Evolutionary conservation across 1,139 yeast genomes (phyloP), one percentile per base, ranked within the genome.

Genomic region (Sugiyamaella japonica): DNA sequence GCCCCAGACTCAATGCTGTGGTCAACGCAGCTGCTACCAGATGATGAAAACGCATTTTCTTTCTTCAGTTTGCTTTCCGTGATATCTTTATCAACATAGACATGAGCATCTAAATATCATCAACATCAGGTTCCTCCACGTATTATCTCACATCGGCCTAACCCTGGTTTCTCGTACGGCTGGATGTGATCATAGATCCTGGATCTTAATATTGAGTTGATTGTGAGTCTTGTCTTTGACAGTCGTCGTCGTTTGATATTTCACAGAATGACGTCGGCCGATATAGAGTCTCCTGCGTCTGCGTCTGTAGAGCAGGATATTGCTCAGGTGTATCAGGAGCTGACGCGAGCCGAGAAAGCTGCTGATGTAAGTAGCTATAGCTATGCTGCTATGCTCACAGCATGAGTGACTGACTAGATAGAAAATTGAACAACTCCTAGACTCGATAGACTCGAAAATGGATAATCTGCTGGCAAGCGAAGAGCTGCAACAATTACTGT

Each of bases 271-370:
- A 63, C 62, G 15, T 66, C 66, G 29, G 63, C 57, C n/a, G 52
- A 48, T 20, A 59, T 59, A 8, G 59, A 57, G 37, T 15, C 32
- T 34, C 15, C n/a, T n/a, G 42, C 2, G 15, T 13, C 38, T n/a
- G n/a, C n/a, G n/a, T 45, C 49, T 8, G 52, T 45, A 8, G 49
- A 45, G 16, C 32, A 44, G 12, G 76, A 74, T 52, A 68, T 80
- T 48, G 78, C 80, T 0, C 76, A 77, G 38, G 75, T 83, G 0
- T 76, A 76, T 65, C 73, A 76, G 61, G 75, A 79, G 61, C 69
- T 83, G 47, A 76, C 75, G 51, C 82, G 81, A 53, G 87, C 85
- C 1, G 87, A 83, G 63, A 67, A 70, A 50, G 78, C 82, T 8
- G 86, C 86, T 0, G 69, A 70, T 5, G 77, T 72, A 66, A 46